Percentiles rank a stretch among this genome's conserved stretches.
These are phyloP conservation scores for Phialocephala subalpina DNA, from an alignment of 2,329 filamentous ascomycete genomes.

Conservation along the genomic window DNA sequence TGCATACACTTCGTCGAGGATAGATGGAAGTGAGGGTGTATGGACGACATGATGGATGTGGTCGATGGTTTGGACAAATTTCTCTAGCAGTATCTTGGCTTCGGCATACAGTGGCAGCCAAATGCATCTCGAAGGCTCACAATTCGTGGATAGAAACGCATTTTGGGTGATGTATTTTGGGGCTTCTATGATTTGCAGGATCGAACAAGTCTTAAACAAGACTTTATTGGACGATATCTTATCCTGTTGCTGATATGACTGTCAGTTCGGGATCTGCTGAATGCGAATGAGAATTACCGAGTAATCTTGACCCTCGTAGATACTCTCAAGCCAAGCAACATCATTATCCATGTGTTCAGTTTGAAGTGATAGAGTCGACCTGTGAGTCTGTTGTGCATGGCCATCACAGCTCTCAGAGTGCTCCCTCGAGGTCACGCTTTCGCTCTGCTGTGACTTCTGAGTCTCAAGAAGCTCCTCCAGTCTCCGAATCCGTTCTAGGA, in stretches of 20 bases:
- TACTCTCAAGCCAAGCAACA: conserved; percentile 25
- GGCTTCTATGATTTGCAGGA: conserved; percentile 20
- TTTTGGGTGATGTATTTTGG: conserved; percentile 20
- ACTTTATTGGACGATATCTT: conserved; percentile 16
- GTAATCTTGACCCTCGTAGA: conserved; percentile 12
- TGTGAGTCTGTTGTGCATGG: conserved; percentile 4
- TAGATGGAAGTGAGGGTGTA: conserved; percentile 24
- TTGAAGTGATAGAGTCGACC: conserved; percentile 7
- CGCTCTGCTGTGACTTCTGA: conserved; percentile 10
- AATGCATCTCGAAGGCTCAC: conserved; percentile 24
- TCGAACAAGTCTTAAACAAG: conserved; percentile 25
- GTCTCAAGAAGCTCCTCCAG: conserved; percentile 21
- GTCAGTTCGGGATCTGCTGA: background rate
- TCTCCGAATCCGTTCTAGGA: conserved; percentile 26
- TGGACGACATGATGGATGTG: conserved; percentile 27
- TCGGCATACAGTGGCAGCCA: conserved; percentile 27
- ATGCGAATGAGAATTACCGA: conserved; percentile 15
- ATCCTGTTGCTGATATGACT: conserved; percentile 6
- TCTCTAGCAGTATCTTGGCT: conserved; percentile 27
- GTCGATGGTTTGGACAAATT: conserved; percentile 23
- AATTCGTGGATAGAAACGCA: background rate
- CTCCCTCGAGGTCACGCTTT: background rate
- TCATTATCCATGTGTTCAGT: conserved; percentile 18
- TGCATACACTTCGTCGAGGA: conserved; percentile 23
- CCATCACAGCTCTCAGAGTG: background rate